Evolutionary conservation across 768 basidiomycete genomes (phyloP).

Genomic region (Hygrophoropsis aurantiaca): DNA sequence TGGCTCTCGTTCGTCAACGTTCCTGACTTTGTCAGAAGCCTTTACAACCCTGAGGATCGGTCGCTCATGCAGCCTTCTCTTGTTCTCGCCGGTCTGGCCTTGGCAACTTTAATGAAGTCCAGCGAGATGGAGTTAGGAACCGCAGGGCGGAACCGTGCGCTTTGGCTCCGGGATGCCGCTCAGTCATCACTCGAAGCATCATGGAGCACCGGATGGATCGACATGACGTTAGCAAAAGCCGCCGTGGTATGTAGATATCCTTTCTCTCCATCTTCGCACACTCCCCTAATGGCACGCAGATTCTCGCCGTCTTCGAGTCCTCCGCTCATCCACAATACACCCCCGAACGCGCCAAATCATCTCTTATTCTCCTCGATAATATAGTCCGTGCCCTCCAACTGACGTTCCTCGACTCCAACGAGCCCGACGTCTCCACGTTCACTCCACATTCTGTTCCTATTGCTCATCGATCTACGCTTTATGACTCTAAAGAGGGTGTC

Average conservation of each 20-base stretch:
- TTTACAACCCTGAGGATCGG: slow-evolving; percentile 54
- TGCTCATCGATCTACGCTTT: slow-evolving; percentile 34
- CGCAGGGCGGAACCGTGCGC: slow-evolving; percentile 55
- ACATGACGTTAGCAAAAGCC: slow-evolving; percentile 68
- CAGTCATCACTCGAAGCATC: slow-evolving; percentile 53
- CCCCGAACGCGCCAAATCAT: slow-evolving; percentile 48
- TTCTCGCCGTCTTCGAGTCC: slow-evolving; percentile 75
- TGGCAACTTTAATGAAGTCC: slow-evolving; percentile 71
- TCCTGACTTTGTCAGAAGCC: slow-evolving; percentile 48
- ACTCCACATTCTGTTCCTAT: slow-evolving; percentile 51
- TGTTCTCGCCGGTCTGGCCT: slow-evolving; percentile 64
- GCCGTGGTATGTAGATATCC: slow-evolving; percentile 50
- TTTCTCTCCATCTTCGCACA: slow-evolving; percentile 11
- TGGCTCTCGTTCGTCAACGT: slow-evolving; percentile 71
- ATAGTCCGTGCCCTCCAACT: slow-evolving; percentile 59
- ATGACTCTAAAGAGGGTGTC: slow-evolving; percentile 23
- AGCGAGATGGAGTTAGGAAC: slow-evolving; percentile 61
- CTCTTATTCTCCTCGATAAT: slow-evolving; percentile 61
- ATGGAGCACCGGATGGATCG: slow-evolving; percentile 51
- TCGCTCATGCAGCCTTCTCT: slow-evolving; percentile 68
- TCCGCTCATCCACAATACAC: slow-evolving; percentile 70
- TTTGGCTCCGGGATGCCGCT: slow-evolving; percentile 57
- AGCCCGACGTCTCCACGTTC: slow-evolving; percentile 54
- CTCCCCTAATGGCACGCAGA: slow-evolving; percentile 35
- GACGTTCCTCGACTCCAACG: slow-evolving; percentile 54